Evolutionary conservation across 306 rosid species (phyloP), one percentile per base, ranked within the genome.

Genomic region (Hippophae tibetana): DNA sequence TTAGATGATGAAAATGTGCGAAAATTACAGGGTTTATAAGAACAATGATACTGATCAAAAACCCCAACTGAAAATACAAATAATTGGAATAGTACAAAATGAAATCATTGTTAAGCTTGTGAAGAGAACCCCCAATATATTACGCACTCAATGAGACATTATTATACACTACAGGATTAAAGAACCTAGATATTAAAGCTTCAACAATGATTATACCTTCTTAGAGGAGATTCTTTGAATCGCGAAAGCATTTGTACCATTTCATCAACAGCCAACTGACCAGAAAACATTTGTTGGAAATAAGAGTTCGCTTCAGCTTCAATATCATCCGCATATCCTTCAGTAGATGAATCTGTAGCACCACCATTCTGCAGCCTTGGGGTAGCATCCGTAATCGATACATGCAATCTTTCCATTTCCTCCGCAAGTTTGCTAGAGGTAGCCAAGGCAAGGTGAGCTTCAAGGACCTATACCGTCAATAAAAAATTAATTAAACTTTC

Each of bases 241-340:
- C 72, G 84, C 50, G 85, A 78, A 60, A 93, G 89, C 90, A 77
- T 89, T 68, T 89, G 89, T 60, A 93, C 97, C 99, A 93, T 86
- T 43, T 72, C 69, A 56, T 66, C 82, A 65, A 86, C 78, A 26
- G 86, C 67, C 79, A 88, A 75, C 78, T 77, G 84, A 73, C 86
- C 83, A 63, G 96, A 89, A 60, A 86, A 93, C 97, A 93, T 89
- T 56, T 89, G 81, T 56, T 89, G 97, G 79, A 93, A 93, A 67
- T 80, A 79, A 42, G 81, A 69, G 76, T 89, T 93, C 59, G 99
- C 96, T 82, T 93, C 97, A 0, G 77, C 54, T 79, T 93, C 99
- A 66, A 93, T 79, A 63, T 93, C 97, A 45, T 80, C 88, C 0
- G 85, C 63, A 79, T 78, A 88, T 82, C 84, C 95, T 60, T 87